Base-by-base conservation (phyloP, 2,329 filamentous ascomycete genomes). In the Periconia digitata region DNA sequence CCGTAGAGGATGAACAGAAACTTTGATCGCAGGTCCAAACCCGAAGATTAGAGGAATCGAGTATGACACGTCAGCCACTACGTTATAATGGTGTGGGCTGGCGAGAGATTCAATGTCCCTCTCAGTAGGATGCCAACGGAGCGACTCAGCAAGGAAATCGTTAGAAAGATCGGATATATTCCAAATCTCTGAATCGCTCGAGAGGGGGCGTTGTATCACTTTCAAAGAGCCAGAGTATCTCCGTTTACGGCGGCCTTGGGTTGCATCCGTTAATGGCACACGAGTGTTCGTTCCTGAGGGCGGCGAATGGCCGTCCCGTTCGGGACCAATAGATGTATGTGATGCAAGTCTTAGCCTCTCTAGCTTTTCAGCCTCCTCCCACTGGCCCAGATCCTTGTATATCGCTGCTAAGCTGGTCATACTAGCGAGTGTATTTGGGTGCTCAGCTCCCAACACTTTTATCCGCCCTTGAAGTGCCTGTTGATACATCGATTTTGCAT, bases 81-180 rank as follows among this genome's bases (percentile, higher is more conserved):
- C 46, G 12, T 50, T 50, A 44, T 59, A 65, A 15, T 27, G 42
- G 3, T 46, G 45, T 0, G 59, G 50, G 3, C 44, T 51, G 24
- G 67, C 43, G 34, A 63, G 69, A 2, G 58, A 58, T 18, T 66
- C 52, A 7, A 67, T 44, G 3, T 61, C 32, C 6, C 68, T 62
- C 17, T 54, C 46, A 32, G 63, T 70, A 18, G 69, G 69, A 42
- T 70, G 67, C 68, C 69, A 72, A 5, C 63, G 62, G 21, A 69
- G 54, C 7, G 62, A 54, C 29, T 69, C 61, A 6, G 67, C 65
- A 13, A 71, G 51, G 23, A 71, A 69, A 3, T 58, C 50, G 10
- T 47, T 46, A 0, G 63, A 57, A 6, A 71, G 51, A 32, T 70
- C 57, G 1, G 58, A 57, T 2, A 72, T 55, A 5, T 62, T 41